Evolutionary conservation across 139 green algal genomes (phyloP), one percentile per base, ranked within the genome.

Genomic region (Micractinium conductrix): DNA sequence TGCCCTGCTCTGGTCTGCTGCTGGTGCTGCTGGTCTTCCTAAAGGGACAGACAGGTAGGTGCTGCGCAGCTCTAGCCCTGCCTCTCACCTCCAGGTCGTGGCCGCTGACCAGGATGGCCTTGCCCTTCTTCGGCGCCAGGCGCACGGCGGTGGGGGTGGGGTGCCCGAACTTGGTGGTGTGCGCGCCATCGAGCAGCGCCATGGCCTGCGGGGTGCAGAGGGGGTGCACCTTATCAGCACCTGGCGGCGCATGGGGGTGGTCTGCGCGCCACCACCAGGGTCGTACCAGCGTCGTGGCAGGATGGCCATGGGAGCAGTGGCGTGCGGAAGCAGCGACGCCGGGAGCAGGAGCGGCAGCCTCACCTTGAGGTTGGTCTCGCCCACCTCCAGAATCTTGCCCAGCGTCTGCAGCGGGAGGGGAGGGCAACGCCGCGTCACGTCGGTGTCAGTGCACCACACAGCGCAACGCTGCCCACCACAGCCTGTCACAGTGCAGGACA

Each of bases 71-170:
- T n/a, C n/a, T n/a, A n/a, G n/a, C n/a, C 62, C 62, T 28, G 26
- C 37, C 5, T 6, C 68, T 37, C 43, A 58, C 71, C 71, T 78
- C 71, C 88, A 96, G 90, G 88, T 96, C 93, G 85, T 96, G 93
- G 12, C 93, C 93, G 0, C 85, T 93, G 24, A 96, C 80, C 45
- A 96, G 86, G 82, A 96, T 94, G 73, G 70, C 83, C 86, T 95
- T 95, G 74, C 93, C 93, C 33, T 81, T 60, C 2, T 81, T 40
- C 21, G 93, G 91, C 43, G 83, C 86, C 26, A 95, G 87, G 35
- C 71, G 65, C 62, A 96, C 93, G 43, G 87, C 42, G 9, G 89
- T 91, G 35, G 92, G 91, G 22, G 65, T 81, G 26, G 90, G 91
- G 44, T 80, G 67, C 53, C 92, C 92, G 80, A 93, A 94, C 26